Conservation (phyloP, 208 protist species). For the Leishmania guyanensis region DNA sequence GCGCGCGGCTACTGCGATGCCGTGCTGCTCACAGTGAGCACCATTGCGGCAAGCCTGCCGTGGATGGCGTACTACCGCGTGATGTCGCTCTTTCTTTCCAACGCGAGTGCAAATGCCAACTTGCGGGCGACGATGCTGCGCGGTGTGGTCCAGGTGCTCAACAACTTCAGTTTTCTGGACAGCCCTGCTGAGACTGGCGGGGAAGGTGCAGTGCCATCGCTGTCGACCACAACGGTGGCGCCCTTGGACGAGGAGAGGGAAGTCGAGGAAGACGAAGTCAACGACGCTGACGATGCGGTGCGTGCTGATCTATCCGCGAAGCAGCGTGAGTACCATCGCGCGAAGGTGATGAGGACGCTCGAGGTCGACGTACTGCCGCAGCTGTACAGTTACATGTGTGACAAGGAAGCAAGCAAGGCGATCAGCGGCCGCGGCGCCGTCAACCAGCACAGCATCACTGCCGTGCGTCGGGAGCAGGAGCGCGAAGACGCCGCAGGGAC, state of each 20-base stretch:
- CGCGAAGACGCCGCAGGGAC: conserved; percentile 57
- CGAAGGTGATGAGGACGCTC: conserved; percentile 70
- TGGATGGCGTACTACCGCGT: conserved; percentile 91
- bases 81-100: conserved; percentile 77
- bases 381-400: conserved; percentile 75
- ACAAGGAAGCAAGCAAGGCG: conserved; percentile 39
- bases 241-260: conserved; percentile 16
- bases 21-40: conserved; percentile 73
- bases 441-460: conserved; percentile 68
- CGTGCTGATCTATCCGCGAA: conserved; percentile 40
- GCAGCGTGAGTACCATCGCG: conserved; percentile 52
- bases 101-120: conserved; percentile 66
- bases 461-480: conserved; percentile 63
- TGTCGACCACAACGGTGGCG: background rate
- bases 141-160: conserved; percentile 88
- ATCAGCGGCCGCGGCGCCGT: conserved; percentile 34
- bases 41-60: conserved; percentile 68
- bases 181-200: conserved; percentile 6
- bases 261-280: conserved; percentile 65
- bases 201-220: background rate
- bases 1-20: conserved; percentile 87
- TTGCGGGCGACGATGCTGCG: conserved; percentile 82
- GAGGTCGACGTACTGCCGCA: conserved; percentile 88
- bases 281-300: conserved; percentile 39
- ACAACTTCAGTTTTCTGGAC: conserved; percentile 86